Evolutionary conservation across 2,329 filamentous ascomycete species (phyloP), one percentile per base, ranked within the genome.

Genomic region (Exophiala aquamarina): DNA sequence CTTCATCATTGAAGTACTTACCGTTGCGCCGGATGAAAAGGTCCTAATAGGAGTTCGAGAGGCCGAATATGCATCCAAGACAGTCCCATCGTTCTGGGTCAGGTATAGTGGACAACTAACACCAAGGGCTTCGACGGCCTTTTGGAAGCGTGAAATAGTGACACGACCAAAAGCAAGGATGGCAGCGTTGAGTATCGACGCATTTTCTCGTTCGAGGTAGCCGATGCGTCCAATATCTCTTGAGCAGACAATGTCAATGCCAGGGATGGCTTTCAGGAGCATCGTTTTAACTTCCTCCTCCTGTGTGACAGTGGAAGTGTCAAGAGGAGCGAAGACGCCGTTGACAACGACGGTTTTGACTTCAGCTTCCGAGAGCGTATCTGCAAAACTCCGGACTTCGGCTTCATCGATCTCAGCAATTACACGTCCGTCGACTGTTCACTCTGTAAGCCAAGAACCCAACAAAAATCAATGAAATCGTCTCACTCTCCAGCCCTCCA

Each of bases 1-100:
- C 11, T 11, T 26, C 6, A 26, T 6, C 11, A 6, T 6, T 6
- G 23, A 26, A 11, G 23, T 81, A 46, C 76, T 81, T 58, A 84
- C 84, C 0, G 82, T 83, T 2, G 81, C 78, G 0, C 81, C 81
- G 23, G 75, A 80, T 0, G 78, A 79, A 55, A 84, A 84, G 0
- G 78, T 83, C 35, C 75, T 67, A 37, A 84, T 82, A 0, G 82
- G 82, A 18, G 82, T 65, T 11, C 70, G 66, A 0, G 78, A 72
- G 1, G 81, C 81, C 44, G 71, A 68, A 3, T 71, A 70, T 0
- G 74, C 77, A 3, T 75, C 72, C n/a, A 37, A 19, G 10, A 37
- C 14, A 5, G 70, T 44, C 69, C 65, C 10, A 76, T 42, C 40
- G 31, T 77, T 77, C 55, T 83, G 76, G 0, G 81, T 81, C 29